Percentiles rank a stretch among this genome's conserved stretches.
Evolutionary conservation across 352 stramenopile species (phyloP).

Genomic region (Thalassiosira sp.): DNA sequence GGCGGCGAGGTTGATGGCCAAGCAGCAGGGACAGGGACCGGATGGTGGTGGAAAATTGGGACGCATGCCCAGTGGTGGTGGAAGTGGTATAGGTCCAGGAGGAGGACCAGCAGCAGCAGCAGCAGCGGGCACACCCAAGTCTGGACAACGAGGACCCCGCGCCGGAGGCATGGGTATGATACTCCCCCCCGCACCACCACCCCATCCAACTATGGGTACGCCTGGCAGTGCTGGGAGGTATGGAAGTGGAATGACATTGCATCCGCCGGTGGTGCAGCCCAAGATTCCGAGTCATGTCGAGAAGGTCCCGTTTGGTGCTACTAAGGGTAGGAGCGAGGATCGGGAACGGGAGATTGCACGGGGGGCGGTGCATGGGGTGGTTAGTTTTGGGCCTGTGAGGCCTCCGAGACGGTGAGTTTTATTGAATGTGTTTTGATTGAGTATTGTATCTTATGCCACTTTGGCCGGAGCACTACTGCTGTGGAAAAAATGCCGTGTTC

Average conservation of each 20-base stretch:
- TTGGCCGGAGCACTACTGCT: no score
- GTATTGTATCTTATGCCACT: neutral
- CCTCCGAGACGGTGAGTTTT: conserved; percentile 67
- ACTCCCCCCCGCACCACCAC: neutral
- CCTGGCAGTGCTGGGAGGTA: neutral
- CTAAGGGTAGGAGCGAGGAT: conserved; percentile 66
- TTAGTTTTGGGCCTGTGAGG: conserved; percentile 74
- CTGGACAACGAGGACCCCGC: no score
- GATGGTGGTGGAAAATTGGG: no score
- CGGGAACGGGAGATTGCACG: conserved; percentile 73
- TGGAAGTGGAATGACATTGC: neutral
- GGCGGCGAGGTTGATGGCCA: no score
- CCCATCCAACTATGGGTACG: no score
- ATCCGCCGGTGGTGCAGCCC: conserved; percentile 10
- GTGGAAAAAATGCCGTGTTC: no score
- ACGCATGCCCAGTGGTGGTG: conserved; percentile 85
- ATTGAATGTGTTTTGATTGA: neutral
- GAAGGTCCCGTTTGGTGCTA: conserved; percentile 76
- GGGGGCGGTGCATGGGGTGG: conserved; percentile 65
- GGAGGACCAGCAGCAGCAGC: neutral
- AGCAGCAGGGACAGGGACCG: conserved; percentile 71
- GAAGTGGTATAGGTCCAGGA: neutral
- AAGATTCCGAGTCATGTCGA: conserved; percentile 22
- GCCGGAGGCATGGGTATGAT: no score
- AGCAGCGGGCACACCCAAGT: no score